phyloP scores from a whole-genome alignment of 306 rosid species.

The Astragalus membranaceus region DNA sequence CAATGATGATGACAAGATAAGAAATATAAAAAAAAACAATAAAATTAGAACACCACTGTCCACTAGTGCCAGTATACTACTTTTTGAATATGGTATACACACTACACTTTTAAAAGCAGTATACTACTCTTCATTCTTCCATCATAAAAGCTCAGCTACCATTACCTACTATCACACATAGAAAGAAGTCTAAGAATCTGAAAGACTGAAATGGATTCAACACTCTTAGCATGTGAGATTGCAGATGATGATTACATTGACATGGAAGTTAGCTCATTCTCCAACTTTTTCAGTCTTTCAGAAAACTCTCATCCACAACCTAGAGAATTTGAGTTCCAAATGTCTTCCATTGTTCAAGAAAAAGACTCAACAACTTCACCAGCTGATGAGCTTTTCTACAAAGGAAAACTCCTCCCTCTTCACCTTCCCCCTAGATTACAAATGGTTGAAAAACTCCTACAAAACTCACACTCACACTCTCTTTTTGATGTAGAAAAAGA shows the following conservation, averaged over 20 bases:
- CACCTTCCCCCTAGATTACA: conserved; percentile 88
- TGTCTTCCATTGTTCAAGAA: conserved; percentile 58
- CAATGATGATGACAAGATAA: conserved; percentile 28
- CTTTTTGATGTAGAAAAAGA: conserved; percentile 34
- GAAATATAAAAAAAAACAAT: not conserved
- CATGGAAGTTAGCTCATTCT: conserved; percentile 75
- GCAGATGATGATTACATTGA: conserved; percentile 88
- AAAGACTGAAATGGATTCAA: conserved; percentile 48
- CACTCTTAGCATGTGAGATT: conserved; percentile 37
- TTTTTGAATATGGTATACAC: conserved; percentile 23
- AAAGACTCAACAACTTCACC: conserved; percentile 74
- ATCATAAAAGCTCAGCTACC: conserved; percentile 34
- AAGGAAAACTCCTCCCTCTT: conserved; percentile 96
- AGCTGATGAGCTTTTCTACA: conserved; percentile 99
- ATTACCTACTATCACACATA: conserved; percentile 13
- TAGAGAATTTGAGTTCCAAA: conserved; percentile 96
- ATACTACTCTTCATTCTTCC: conserved; percentile 29
- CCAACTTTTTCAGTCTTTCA: conserved; percentile 45
- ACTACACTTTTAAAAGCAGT: conserved; percentile 39
- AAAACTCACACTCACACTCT: conserved; percentile 45
- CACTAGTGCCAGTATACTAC: conserved; percentile 13
- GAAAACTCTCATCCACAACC: conserved; percentile 38
- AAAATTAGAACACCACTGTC: not conserved
- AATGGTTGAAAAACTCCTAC: conserved; percentile 79
- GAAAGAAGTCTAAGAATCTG: conserved; percentile 18